These are phyloP conservation scores for Aspergillus ruber DNA, from an alignment of 2,329 filamentous ascomycete species.

Conservation along the genomic window DNA sequence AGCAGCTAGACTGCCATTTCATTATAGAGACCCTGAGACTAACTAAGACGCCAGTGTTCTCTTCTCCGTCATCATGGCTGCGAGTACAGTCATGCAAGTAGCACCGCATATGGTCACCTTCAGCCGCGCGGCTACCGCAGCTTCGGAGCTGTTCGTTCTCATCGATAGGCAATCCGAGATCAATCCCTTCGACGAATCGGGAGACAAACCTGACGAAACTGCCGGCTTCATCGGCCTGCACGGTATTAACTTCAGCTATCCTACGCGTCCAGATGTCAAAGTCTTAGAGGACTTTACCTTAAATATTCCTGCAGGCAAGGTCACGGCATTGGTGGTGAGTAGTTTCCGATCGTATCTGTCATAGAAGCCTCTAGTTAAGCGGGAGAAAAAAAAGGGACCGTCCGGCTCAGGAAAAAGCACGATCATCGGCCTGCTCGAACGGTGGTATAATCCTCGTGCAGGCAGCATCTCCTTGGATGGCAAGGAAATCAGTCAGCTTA, in stretches of 20 bases:
- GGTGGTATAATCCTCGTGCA: constrained; percentile 62
- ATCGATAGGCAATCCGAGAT: constrained; percentile 33
- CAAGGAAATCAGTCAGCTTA: constrained; percentile 52
- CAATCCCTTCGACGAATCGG: constrained; percentile 24
- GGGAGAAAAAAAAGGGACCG: constrained; percentile 29
- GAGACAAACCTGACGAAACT: constrained; percentile 7
- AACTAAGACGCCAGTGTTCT: constrained; percentile 13
- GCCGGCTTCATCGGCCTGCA: constrained; percentile 33
- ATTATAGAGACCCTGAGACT: background rate
- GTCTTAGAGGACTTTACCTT: constrained; percentile 31
- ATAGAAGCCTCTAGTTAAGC: background rate
- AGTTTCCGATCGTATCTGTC: background rate
- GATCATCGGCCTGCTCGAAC: constrained; percentile 53
- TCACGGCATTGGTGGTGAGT: constrained; percentile 52
- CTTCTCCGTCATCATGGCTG: constrained; percentile 25
- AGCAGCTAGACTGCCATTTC: background rate
- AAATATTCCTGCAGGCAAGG: constrained; percentile 27
- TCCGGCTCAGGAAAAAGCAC: constrained; percentile 59
- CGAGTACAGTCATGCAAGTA: constrained; percentile 27
- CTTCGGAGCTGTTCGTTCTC: constrained; percentile 33
- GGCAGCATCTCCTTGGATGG: constrained; percentile 62
- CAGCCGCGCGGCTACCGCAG: constrained; percentile 36
- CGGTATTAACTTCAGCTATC: constrained; percentile 32
- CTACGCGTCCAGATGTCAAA: constrained; percentile 34
- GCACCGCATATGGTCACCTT: constrained; percentile 34